A percentile compares a stretch with the other conserved stretches of the same genome.
These are phyloP conservation scores for Polysphondylium violaceum DNA, from an alignment of 78 protist genomes.

Conservation along the genomic window DNA sequence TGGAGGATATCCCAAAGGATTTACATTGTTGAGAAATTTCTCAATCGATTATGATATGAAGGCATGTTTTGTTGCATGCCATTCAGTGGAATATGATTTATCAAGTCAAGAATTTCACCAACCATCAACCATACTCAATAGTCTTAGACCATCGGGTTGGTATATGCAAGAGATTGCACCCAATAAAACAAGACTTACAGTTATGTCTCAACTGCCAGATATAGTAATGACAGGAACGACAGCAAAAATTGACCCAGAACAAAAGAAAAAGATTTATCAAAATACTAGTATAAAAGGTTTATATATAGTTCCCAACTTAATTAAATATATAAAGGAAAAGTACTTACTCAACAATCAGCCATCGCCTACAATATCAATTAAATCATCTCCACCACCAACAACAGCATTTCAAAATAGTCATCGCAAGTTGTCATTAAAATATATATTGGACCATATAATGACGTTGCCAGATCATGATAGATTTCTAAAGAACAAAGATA, in stretches of 20 bases:
- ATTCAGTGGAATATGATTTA: conserved; percentile 28
- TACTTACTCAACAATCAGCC: background rate
- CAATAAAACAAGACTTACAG: conserved; percentile 1
- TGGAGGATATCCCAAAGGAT: conserved; percentile 39
- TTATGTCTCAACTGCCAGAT: conserved; percentile 23
- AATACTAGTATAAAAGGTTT: conserved; percentile 32
- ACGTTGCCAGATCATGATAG: too few species aligned
- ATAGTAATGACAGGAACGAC: background rate
- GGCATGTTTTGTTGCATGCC: background rate
- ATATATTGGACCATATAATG: too few species aligned
- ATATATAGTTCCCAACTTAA: conserved; percentile 9
- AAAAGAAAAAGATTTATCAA: conserved; percentile 18
- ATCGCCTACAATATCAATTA: background rate
- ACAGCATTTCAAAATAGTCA: background rate
- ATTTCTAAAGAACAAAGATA: too few species aligned
- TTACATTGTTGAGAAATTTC: conserved; percentile 38
- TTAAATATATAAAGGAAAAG: conserved; percentile 10
- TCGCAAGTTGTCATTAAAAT: background rate
- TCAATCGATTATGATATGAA: conserved; percentile 18
- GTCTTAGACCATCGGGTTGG: conserved; percentile 51
- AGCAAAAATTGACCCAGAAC: background rate
- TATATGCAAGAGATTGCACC: conserved; percentile 1
- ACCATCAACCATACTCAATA: too few species aligned
- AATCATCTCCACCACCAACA: background rate
- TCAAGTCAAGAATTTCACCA: conserved; percentile 1